A percentile compares a stretch with the other conserved stretches of the same genome.
These are phyloP conservation scores for Cucumis melo DNA, from an alignment of 306 rosid species.

Conservation along the genomic window DNA sequence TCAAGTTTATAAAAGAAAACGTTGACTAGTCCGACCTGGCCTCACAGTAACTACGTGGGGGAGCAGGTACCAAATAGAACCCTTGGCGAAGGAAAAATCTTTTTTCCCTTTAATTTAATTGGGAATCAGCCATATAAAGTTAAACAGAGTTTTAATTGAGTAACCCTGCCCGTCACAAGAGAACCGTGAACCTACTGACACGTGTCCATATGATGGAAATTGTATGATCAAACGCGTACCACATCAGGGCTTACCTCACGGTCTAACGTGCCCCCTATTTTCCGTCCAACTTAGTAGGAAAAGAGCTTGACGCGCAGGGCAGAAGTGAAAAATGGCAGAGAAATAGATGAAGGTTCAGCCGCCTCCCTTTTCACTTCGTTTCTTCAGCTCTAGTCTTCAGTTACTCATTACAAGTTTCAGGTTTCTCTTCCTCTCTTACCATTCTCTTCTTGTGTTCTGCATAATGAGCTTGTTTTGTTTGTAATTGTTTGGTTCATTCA, in stretches of 20 bases:
- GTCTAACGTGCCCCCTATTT: not conserved
- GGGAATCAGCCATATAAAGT: not conserved
- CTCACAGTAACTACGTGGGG: not conserved
- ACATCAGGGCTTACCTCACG: constrained; percentile 9
- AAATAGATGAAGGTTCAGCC: not conserved
- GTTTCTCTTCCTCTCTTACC: not conserved
- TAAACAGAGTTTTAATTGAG: not conserved
- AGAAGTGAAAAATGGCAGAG: not conserved
- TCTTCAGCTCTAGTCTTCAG: not conserved
- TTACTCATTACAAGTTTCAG: not conserved
- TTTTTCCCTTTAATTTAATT: not conserved
- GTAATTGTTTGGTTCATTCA: not conserved
- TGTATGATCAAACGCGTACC: not conserved
- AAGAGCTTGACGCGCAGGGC: not conserved
- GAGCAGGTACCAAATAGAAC: not conserved
- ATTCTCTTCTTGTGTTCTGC: not conserved
- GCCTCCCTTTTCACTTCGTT: not conserved
- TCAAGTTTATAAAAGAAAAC: not conserved
- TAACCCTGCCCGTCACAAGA: not conserved
- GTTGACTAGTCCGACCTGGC: not conserved
- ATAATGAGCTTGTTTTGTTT: not conserved
- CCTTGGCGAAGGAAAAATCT: not conserved
- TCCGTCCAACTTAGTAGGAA: constrained; percentile 3
- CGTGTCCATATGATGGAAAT: not conserved
- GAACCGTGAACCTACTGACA: not conserved